Base-by-base conservation (phyloP, 306 rosid genomes). In the Casuarina equisetifolia region DNA sequence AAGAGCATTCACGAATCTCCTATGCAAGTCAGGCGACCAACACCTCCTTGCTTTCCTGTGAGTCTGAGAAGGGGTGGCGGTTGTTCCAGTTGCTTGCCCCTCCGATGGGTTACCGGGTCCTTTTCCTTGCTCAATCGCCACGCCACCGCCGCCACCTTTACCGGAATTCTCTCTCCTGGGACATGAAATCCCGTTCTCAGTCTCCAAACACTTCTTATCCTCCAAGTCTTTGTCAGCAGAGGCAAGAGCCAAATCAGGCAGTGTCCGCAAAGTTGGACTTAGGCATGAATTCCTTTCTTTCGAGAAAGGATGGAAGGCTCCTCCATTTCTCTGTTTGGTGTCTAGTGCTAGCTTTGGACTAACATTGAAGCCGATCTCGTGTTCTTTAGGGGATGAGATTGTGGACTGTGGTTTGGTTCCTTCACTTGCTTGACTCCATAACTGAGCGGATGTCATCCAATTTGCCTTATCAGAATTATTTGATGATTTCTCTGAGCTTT, bases 21-120 rank as follows among this genome's bases (percentile, higher is more conserved):
- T 84, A 86, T 96, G 99, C 92, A 96, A 84, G 72, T 96, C 99
- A 0, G 99, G 98, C 39, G 99, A 96, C 99, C 99, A 96, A 54
- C 97, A 96, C 81, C 99, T 86, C 78, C 99, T 87, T 9, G 99
- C 99, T 85, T 96, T 96, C 83, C 99, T 81, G 46, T 92, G 98
- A 81, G 86, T 87, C 78, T 92, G 98, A 46, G 63, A 78, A 32
- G 73, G 68, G 2, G 68, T 25, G 25, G 63, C 70, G 42, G 67
- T 76, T 71, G 64, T 74, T 0, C 66, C 81, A 11, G 73, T 84
- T 15, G 85, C 72, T 80, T 89, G 92, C 55, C 86, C 83, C 1
- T 81, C 88, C 5, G 86, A 79, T 25, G 76, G 38, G 69, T 43
- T 81, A 43, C 84, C 76, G 76, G 59, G 74, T 15, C 86, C 91